Percentiles rank a stretch among this genome's conserved stretches.
Evolutionary conservation across 306 rosid species (phyloP).

Genomic region (Glycine soja): DNA sequence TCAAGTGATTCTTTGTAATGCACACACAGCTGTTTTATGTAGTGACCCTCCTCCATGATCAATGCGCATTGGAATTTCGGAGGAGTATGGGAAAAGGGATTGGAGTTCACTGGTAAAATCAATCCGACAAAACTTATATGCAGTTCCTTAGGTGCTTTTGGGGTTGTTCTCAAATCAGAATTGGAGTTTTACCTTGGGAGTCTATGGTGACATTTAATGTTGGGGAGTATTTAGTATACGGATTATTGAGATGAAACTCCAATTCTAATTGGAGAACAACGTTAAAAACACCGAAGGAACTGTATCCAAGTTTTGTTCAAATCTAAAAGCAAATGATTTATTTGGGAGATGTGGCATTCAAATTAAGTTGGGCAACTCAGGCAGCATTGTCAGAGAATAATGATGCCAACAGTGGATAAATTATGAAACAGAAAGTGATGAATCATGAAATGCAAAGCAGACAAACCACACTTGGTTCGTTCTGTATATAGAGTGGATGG

Average conservation of each 20-base stretch:
- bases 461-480: conserved; percentile 24
- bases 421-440: conserved; percentile 12
- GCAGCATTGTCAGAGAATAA: conserved; percentile 10
- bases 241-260: background rate
- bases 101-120: background rate
- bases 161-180: background rate
- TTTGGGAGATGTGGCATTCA: background rate
- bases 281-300: background rate
- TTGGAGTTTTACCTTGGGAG: background rate
- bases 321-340: conserved; percentile 22
- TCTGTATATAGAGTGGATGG: conserved; percentile 2
- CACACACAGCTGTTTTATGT: background rate
- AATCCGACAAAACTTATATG: background rate
- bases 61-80: conserved; percentile 13
- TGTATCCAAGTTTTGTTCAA: background rate
- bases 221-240: background rate
- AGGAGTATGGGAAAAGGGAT: conserved; percentile 6
- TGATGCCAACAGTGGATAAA: background rate
- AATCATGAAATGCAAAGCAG: conserved; percentile 15
- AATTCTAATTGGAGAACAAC: background rate
- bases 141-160: background rate
- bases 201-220: background rate
- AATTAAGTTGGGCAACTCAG: conserved; percentile 20
- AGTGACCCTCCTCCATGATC: conserved; percentile 25
- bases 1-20: background rate